These are phyloP conservation scores for Dacryopinax primogenitus DNA, from an alignment of 768 basidiomycete genomes.

Conservation along the genomic window DNA sequence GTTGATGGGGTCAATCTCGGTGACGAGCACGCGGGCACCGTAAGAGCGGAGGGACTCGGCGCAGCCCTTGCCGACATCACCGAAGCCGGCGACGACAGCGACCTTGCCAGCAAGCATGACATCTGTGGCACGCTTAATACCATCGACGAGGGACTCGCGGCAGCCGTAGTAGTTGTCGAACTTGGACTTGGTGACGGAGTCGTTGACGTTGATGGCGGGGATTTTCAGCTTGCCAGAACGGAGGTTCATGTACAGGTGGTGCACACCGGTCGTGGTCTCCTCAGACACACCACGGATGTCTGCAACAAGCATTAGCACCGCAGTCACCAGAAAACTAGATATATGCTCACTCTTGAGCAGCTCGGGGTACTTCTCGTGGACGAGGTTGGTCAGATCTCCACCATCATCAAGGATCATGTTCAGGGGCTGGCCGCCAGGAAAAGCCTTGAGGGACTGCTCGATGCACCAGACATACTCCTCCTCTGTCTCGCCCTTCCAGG, in stretches of 20 bases:
- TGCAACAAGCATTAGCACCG: constrained; percentile 22
- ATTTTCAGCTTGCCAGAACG: constrained; percentile 91
- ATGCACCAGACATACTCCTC: constrained; percentile 99
- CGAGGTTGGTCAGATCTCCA: constrained; percentile 86
- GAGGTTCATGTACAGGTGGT: constrained; percentile 97
- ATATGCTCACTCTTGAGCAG: constrained; percentile 49
- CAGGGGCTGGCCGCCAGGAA: constrained; percentile 65
- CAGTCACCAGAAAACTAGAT: background rate
- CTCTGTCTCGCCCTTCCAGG: constrained; percentile 99
- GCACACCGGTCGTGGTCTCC: constrained; percentile 99
- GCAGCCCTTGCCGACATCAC: constrained; percentile 99
- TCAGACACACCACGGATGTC: constrained; percentile 90
- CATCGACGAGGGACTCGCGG: constrained; percentile 98
- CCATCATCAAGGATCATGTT: constrained; percentile 99
- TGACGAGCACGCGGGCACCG: constrained; percentile 88
- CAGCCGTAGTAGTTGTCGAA: constrained; percentile 99
- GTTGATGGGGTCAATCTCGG: constrained; percentile 99
- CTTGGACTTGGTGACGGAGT: constrained; percentile 99
- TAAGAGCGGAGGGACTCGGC: constrained; percentile 96
- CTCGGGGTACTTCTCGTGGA: constrained; percentile 94
- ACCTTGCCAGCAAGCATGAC: constrained; percentile 99
- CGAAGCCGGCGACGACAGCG: constrained; percentile 95
- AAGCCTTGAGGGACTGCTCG: constrained; percentile 84
- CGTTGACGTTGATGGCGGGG: constrained; percentile 99
- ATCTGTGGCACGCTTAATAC: constrained; percentile 99